Base-by-base conservation (phyloP, 306 rosid genomes). In the Lithocarpus polystachyus region DNA sequence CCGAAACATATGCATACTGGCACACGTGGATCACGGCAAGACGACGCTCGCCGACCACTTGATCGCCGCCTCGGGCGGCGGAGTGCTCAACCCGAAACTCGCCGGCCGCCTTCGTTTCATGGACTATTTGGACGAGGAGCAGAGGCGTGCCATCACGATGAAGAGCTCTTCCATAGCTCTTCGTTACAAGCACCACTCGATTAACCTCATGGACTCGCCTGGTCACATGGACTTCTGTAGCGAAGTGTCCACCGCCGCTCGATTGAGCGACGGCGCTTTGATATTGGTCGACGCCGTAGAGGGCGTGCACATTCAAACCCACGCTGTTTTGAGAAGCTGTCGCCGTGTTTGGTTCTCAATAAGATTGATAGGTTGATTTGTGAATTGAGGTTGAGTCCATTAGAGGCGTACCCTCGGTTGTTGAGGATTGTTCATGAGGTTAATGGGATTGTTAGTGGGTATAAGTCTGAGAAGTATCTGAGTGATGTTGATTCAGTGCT, bases 1-100 rank as follows among this genome's bases (percentile, higher is more conserved):
- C 75, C 89, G 98, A 5, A 94, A 92, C 90, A 90, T 89, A 67
- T 92, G 98, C 80, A 89, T 94, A 53, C 56, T 91, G 2, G 98
- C 98, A 9, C 98, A 94, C 77, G 97, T 94, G 3, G 98, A 92
- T 80, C 98, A 92, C 84, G 98, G 97, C 53, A 94, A 94, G 73
- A 94, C 98, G 5, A 94, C 97, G 11, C 92, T 92, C 5, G 96
- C 96, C 56, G 98, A 94, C 83, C 98, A 94, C 78, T 88, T 94
- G 17, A 94, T 90, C 23, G 93, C 97, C 4, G 77, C 91, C 18
- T 84, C 93, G 1, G 92, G 90, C 1, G 88, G 85, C 40, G 90
- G 93, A 76, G 9, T 94, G 15, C 79, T 94, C 77, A 97, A 94
- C 78, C 98, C 93, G 0, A 94, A 88, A 74, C 82, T 90, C 51